Evolutionary conservation across 2,329 filamentous ascomycete genomes (phyloP), one percentile per base, ranked within the genome.

Genomic region (Xylariomycetidae sp.): DNA sequence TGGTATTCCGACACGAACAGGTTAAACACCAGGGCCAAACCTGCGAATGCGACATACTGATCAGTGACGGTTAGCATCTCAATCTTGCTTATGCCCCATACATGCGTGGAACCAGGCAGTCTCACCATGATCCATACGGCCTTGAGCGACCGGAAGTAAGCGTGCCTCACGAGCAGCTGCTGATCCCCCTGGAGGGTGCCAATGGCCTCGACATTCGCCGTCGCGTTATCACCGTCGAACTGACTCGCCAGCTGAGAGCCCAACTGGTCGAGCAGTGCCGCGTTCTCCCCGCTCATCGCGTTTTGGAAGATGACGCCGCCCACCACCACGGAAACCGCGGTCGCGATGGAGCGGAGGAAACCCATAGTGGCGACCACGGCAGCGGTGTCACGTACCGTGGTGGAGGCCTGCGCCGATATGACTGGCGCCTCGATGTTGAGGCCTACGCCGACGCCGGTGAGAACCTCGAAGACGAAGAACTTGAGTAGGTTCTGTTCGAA

Each of bases 381-480:
- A 3, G 77, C 78, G 33, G 82, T 74, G 36, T 85, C 79, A 9
- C 66, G 58, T 6, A 69, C 70, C 12, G 67, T 63, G 25, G 85
- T 74, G 10, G 70, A 72, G 3, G 74, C 70, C 47, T 87, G 82
- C 5, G 86, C 67, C 0, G 76, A 74, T 23, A 83, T 71, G 16
- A 83, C 62, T 0, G 77, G 78, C 0, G 73, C 59, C 51, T 82
- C 77, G 54, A 82, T 79, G 50, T 78, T 76, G 23, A 77, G 72
- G 0, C 79, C 79, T 5, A 77, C 67, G 16, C 79, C 80, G 5
- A 76, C 49, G n/a, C 77, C 77, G 4, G 65, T 67, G 19, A 82
- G 61, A 30, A 82, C 58, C 54, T 82, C 75, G 48, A 67, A 82
- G 26, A 73, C 37, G 45, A 74, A 46, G 26, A 76, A 57, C 49